Conservation (phyloP, 225 moss, liverwort and hornwort genomes). For the Sphagnum tenellum region DNA sequence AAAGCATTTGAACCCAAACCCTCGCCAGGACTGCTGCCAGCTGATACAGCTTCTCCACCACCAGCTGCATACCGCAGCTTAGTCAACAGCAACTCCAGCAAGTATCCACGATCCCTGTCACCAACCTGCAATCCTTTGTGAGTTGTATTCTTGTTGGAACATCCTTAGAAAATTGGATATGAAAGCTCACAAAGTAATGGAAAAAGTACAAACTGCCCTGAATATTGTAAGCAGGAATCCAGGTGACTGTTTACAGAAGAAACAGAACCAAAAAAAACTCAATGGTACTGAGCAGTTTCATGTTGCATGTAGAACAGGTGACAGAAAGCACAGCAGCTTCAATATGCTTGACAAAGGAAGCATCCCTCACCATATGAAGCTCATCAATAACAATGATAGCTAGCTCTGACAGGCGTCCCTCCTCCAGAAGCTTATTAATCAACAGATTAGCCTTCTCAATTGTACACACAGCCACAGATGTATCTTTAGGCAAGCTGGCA, state of each 20-base stretch:
- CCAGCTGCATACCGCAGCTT: slow-evolving; percentile 90
- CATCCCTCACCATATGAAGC: slow-evolving; percentile 81
- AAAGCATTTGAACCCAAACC: slow-evolving; percentile 28
- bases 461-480: slow-evolving; percentile 90
- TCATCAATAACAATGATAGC: slow-evolving; percentile 88
- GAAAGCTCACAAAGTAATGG: no score
- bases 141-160: no score
- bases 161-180: no score
- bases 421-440: slow-evolving; percentile 90
- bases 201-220: no score
- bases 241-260: no score
- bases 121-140: slow-evolving; percentile 54
- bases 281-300: no score
- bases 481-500: slow-evolving; percentile 66
- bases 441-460: slow-evolving; percentile 96
- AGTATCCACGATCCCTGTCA: slow-evolving; percentile 88
- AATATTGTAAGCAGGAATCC: no score
- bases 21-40: slow-evolving; percentile 30
- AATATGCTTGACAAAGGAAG: no score
- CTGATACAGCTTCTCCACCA: slow-evolving; percentile 46
- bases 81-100: slow-evolving; percentile 90
- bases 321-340: no score
- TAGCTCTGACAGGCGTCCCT: slow-evolving; percentile 79
- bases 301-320: background rate
- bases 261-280: no score